Percentiles rank a stretch among this genome's conserved stretches.
Conservation (phyloP, 345 rosid genomes). For the Rhizophora apiculata region DNA sequence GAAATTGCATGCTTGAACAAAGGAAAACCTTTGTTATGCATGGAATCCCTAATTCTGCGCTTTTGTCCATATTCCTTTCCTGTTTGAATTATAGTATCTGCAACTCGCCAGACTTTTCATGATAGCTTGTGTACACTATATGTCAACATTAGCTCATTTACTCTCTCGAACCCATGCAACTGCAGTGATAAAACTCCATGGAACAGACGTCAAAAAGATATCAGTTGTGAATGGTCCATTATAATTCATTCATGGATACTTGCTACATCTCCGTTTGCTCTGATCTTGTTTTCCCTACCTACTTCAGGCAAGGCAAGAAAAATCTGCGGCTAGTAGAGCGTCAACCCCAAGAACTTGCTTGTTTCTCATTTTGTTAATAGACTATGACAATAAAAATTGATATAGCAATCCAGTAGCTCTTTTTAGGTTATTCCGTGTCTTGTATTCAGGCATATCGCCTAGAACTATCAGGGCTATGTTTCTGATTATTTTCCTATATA, state of each 20-base stretch:
- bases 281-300: too few species aligned
- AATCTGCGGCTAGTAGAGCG: too few species aligned
- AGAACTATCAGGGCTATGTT: too few species aligned
- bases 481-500: too few species aligned
- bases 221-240: constrained; percentile 19
- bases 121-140: constrained; percentile 39
- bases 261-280: constrained; percentile 1
- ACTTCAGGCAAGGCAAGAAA: too few species aligned
- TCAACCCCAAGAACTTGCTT: too few species aligned
- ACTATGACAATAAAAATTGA: too few species aligned
- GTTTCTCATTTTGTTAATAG: too few species aligned
- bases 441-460: too few species aligned
- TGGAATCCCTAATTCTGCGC: constrained; percentile 25
- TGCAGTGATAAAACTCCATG: constrained; percentile 18
- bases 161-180: constrained; percentile 28
- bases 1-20: constrained; percentile 32
- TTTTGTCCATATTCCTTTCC: constrained; percentile 19
- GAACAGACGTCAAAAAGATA: constrained; percentile 23
- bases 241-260: background rate
- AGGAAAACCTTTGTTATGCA: constrained; percentile 31
- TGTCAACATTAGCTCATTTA: constrained; percentile 30
- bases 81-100: constrained; percentile 28
- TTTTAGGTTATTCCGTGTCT: too few species aligned
- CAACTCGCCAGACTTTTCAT: constrained; percentile 42
- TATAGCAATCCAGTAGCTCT: too few species aligned